These are phyloP conservation scores for Lecanicillium sp. DNA, from an alignment of 2,329 filamentous ascomycete species.

Conservation along the genomic window DNA sequence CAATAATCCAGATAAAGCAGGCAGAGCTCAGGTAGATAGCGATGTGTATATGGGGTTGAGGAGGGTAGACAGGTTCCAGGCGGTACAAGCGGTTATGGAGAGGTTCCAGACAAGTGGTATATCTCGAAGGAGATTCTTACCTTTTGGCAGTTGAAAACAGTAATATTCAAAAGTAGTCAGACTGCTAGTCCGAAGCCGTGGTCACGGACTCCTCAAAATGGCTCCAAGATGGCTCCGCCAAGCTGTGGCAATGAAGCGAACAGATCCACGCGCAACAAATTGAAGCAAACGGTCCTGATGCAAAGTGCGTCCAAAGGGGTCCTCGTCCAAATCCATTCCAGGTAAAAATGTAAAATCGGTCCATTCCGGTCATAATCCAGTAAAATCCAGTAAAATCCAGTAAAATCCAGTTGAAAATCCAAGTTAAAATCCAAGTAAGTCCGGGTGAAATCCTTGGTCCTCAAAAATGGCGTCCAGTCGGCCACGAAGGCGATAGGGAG, in stretches of 20 bases:
- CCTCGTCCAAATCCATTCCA: not conserved
- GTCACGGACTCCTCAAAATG: not conserved
- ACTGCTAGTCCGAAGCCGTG: slow-evolving; percentile 7
- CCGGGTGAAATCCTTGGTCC: not conserved
- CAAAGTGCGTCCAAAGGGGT: not conserved
- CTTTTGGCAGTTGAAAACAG: slow-evolving; percentile 10
- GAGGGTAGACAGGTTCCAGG: not conserved
- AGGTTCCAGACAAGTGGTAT: not conserved
- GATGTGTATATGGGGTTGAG: no score
- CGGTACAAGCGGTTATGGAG: not conserved
- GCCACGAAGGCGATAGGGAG: not conserved
- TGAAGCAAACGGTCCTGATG: not conserved
- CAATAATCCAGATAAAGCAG: not conserved
- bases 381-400: not conserved
- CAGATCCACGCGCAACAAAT: no score
- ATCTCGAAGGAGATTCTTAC: slow-evolving; percentile 6
- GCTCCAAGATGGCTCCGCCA: no score
- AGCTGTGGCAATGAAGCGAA: no score
- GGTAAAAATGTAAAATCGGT: not conserved
- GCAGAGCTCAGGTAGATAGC: no score
- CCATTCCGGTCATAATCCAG: not conserved
- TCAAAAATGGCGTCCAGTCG: not conserved
- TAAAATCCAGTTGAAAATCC: not conserved
- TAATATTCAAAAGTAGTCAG: slow-evolving; percentile 12
- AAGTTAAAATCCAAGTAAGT: no score